Percentiles rank a stretch among this genome's conserved stretches.
Evolutionary conservation across 148 eudicot species (phyloP).

Genomic region (Nepenthes mirabilis): DNA sequence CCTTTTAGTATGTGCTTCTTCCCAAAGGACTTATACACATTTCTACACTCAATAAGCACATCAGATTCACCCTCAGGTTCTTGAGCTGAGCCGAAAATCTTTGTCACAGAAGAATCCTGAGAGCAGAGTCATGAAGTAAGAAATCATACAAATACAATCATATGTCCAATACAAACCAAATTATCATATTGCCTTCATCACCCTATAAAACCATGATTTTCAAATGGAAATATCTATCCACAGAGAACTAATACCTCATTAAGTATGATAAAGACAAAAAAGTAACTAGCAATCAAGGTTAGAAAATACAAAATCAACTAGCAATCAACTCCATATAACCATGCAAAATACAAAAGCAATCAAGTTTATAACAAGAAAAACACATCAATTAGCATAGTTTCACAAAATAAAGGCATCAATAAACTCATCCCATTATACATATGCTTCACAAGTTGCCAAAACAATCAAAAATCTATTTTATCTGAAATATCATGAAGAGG

Average conservation of each 20-base stretch:
- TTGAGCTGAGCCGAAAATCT: slow-evolving; percentile 19
- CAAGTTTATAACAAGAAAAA: too few relatives aligned
- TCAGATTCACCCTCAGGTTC: slow-evolving; percentile 60
- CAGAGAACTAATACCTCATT: background rate
- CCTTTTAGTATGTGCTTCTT: slow-evolving; percentile 83
- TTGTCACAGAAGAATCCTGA: slow-evolving; percentile 35
- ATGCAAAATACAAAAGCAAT: too few relatives aligned
- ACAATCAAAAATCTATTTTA: background rate
- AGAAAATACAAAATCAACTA: too few relatives aligned
- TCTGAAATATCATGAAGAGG: background rate
- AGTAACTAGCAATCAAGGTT: too few relatives aligned
- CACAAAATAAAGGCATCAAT: too few relatives aligned
- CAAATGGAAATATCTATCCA: background rate
- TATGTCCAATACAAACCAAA: background rate
- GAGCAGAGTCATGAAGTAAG: slow-evolving; percentile 1
- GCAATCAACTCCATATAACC: too few relatives aligned
- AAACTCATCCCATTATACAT: too few relatives aligned
- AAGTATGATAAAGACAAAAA: background rate
- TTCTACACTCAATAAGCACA: slow-evolving; percentile 83
- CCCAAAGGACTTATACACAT: slow-evolving; percentile 78
- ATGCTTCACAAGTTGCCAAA: background rate
- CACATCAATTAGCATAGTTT: too few relatives aligned
- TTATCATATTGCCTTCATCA: background rate
- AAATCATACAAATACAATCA: background rate
- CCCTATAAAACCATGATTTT: background rate